phyloP scores from a whole-genome alignment of 768 basidiomycete genomes.

The button mushroom (Agaricus bisporus) region DNA sequence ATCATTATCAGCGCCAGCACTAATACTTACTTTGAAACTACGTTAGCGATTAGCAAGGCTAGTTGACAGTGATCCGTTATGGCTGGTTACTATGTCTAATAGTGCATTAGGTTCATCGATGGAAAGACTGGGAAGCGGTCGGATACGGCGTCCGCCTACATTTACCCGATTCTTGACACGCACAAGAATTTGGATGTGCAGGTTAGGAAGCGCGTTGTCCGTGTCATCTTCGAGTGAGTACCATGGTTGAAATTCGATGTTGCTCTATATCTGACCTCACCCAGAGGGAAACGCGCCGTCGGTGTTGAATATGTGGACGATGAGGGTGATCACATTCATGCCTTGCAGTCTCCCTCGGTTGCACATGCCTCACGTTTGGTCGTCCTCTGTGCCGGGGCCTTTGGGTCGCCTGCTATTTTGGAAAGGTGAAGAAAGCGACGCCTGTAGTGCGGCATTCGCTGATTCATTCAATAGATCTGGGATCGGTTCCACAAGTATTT shows the following conservation, averaged over 20 bases:
- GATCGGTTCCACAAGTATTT: conserved; percentile 47
- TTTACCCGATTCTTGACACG: conserved; percentile 37
- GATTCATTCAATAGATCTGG: conserved; percentile 23
- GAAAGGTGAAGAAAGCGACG: conserved; percentile 26
- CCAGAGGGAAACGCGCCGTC: conserved; percentile 32
- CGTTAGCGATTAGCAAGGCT: conserved; percentile 51
- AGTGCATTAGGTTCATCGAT: conserved; percentile 61
- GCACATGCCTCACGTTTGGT: conserved; percentile 39
- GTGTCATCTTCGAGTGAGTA: conserved; percentile 44
- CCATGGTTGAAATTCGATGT: not conserved
- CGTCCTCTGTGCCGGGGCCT: conserved; percentile 45
- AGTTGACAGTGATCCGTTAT: too few relatives aligned
- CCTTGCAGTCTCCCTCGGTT: conserved; percentile 14
- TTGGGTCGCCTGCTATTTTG: conserved; percentile 50
- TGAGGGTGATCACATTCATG: conserved; percentile 19
- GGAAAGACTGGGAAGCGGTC: conserved; percentile 46
- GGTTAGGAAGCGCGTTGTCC: conserved; percentile 35
- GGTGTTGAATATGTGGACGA: conserved; percentile 49
- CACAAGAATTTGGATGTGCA: conserved; percentile 38
- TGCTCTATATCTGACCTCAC: not conserved
- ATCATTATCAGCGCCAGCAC: not conserved
- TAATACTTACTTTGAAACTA: not conserved
- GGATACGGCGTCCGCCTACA: conserved; percentile 45
- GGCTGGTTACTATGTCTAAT: too few relatives aligned
- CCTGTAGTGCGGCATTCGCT: not conserved